Conservation (phyloP, 2,329 filamentous ascomycete genomes). For the Colletotrichum agaves region DNA sequence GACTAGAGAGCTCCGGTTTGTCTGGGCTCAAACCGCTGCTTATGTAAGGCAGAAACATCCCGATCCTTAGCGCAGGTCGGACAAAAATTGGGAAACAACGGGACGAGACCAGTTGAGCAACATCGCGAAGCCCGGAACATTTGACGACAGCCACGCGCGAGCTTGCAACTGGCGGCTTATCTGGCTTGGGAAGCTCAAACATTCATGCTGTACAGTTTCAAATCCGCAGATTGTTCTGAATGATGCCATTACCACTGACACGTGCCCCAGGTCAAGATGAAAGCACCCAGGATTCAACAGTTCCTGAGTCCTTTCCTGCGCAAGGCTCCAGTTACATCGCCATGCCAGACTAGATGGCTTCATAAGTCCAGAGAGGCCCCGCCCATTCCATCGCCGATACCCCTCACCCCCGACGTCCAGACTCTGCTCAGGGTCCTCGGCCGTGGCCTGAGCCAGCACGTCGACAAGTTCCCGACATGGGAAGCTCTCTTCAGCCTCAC, state of each 20-base stretch:
- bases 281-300: constrained; percentile 33
- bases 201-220: neutral
- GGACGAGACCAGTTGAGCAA: constrained; percentile 18
- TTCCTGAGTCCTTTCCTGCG: constrained; percentile 34
- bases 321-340: constrained; percentile 42
- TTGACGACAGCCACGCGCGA: constrained; percentile 26
- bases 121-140: constrained; percentile 17
- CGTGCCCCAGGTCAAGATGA: constrained; percentile 33
- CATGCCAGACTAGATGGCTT: constrained; percentile 54
- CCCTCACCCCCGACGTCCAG: constrained; percentile 84
- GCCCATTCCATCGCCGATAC: constrained; percentile 75
- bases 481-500: constrained; percentile 86
- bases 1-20: fast-evolving
- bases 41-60: constrained; percentile 27
- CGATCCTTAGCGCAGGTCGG: constrained; percentile 27
- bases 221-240: no score
- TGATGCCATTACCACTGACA: constrained; percentile 12
- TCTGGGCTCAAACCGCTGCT: neutral
- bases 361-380: constrained; percentile 54
- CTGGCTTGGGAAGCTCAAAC: constrained; percentile 16
- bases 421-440: constrained; percentile 94
- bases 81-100: constrained; percentile 34
- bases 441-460: constrained; percentile 83
- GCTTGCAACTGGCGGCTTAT: constrained; percentile 3
- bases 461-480: constrained; percentile 90